Percentiles rank a stretch among this genome's conserved stretches.
Conservation (phyloP, 1,284 basidiomycete genomes). For the Melanopsichium pennsylvanicum region DNA sequence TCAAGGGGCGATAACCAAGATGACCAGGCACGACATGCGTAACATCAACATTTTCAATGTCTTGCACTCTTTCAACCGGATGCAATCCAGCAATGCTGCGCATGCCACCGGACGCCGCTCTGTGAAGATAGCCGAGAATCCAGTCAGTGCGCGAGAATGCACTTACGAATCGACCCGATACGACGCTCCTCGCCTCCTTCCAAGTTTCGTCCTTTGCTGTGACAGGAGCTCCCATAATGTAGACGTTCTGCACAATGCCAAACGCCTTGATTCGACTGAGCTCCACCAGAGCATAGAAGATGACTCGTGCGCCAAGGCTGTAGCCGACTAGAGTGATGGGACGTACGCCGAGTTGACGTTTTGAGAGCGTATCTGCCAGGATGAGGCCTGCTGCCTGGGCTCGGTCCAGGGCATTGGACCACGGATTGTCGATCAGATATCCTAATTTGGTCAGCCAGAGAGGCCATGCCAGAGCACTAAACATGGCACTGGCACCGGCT, state of each 20-base stretch:
- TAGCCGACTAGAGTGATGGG: slow-evolving; percentile 64
- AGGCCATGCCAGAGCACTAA: slow-evolving; percentile 62
- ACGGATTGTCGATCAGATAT: slow-evolving; percentile 65
- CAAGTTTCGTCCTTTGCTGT: slow-evolving; percentile 60
- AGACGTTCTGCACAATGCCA: slow-evolving; percentile 65
- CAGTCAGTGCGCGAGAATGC: slow-evolving; percentile 64
- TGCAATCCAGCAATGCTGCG: slow-evolving; percentile 63
- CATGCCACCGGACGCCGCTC: slow-evolving; percentile 63
- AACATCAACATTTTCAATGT: slow-evolving; percentile 64
- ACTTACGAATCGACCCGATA: slow-evolving; percentile 64
- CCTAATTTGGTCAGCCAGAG: slow-evolving; percentile 65
- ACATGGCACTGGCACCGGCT: slow-evolving; percentile 57
- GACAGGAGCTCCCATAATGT: slow-evolving; percentile 63
- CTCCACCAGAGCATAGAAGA: slow-evolving; percentile 63
- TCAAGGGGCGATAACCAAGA: slow-evolving; percentile 60
- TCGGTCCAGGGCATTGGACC: slow-evolving; percentile 64
- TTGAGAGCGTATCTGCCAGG: slow-evolving; percentile 59
- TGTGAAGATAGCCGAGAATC: slow-evolving; percentile 64
- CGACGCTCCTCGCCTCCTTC: slow-evolving; percentile 58
- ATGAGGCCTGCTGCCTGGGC: slow-evolving; percentile 62
- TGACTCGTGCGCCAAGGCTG: slow-evolving; percentile 63
- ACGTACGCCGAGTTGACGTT: slow-evolving; percentile 63
- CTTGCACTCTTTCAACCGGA: slow-evolving; percentile 60
- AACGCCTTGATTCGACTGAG: slow-evolving; percentile 60
- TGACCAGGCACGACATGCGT: slow-evolving; percentile 63